phyloP scores from a whole-genome alignment of 2,329 filamentous ascomycete species.

The Fusarium hostae region DNA sequence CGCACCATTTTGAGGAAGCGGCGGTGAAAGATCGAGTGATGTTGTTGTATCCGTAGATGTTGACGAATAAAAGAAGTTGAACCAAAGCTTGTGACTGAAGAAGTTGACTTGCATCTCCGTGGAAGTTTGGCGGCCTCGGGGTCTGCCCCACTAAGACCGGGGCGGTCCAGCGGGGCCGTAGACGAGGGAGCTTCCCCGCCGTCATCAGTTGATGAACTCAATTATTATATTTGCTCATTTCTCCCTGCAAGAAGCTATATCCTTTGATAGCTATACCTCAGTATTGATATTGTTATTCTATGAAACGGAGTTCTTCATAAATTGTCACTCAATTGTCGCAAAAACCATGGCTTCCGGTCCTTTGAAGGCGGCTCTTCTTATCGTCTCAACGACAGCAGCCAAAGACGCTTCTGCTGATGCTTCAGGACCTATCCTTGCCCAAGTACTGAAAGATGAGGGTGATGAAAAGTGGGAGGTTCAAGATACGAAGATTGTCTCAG shows the following conservation, averaged over 20 bases:
- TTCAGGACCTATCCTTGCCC: conserved; percentile 72
- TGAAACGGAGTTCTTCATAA: neutral
- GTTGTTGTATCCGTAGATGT: neutral
- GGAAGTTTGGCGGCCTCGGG: conserved; percentile 33
- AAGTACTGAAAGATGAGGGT: conserved; percentile 75
- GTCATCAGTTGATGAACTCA: conserved; percentile 18
- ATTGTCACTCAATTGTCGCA: neutral
- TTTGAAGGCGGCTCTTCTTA: conserved; percentile 80
- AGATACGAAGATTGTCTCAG: conserved; percentile 80
- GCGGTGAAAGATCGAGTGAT: neutral
- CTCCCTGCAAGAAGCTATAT: neutral
- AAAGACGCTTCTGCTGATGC: conserved; percentile 82
- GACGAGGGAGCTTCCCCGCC: conserved; percentile 33
- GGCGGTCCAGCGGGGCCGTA: conserved; percentile 38
- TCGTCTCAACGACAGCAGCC: conserved; percentile 91
- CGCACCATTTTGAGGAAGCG: conserved; percentile 76
- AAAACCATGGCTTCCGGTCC: conserved; percentile 47
- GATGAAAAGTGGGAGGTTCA: conserved; percentile 76
- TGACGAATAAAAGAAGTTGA: neutral
- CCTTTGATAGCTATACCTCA: neutral
- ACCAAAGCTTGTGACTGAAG: conserved; percentile 18
- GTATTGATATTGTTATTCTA: neutral
- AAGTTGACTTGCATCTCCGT: conserved; percentile 14
- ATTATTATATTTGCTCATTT: neutral
- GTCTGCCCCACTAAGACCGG: conserved; percentile 34